These are phyloP conservation scores for Fusarium pilosicola DNA, from an alignment of 2,329 filamentous ascomycete species.

Conservation along the genomic window DNA sequence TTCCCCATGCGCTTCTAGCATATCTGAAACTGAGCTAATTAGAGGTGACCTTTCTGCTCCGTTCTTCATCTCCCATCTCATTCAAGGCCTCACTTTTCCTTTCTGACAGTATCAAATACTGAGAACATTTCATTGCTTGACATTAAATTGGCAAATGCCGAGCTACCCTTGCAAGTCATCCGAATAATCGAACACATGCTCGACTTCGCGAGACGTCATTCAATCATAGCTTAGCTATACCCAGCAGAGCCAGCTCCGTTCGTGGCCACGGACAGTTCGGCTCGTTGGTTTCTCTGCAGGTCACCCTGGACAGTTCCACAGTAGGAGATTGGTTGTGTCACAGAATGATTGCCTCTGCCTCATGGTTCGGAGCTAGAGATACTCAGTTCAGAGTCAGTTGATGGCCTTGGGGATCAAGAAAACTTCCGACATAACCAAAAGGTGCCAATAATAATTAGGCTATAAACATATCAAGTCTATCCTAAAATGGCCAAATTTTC, in stretches of 20 bases:
- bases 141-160: not conserved
- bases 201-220: not conserved
- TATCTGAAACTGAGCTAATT: constrained; percentile 44
- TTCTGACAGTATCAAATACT: not conserved
- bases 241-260: not conserved
- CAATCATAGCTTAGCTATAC: not conserved
- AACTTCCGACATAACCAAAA: not conserved
- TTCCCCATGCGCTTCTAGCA: constrained; percentile 19
- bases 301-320: constrained; percentile 22
- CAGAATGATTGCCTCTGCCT: constrained; percentile 34
- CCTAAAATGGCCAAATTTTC: not conserved
- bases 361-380: constrained; percentile 1
- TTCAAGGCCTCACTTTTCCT: constrained; percentile 12
- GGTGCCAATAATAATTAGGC: not conserved
- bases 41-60: constrained; percentile 25
- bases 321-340: constrained; percentile 34
- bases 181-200: not conserved
- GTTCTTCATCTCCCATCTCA: constrained; percentile 42
- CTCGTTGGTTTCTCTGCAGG: not conserved
- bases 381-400: not conserved
- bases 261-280: not conserved
- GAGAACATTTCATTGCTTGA: not conserved
- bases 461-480: not conserved
- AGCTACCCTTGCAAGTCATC: not conserved
- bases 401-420: not conserved